Conservation (phyloP, 371 early-diverging fungal genomes). For the Mucor plumbeus region DNA sequence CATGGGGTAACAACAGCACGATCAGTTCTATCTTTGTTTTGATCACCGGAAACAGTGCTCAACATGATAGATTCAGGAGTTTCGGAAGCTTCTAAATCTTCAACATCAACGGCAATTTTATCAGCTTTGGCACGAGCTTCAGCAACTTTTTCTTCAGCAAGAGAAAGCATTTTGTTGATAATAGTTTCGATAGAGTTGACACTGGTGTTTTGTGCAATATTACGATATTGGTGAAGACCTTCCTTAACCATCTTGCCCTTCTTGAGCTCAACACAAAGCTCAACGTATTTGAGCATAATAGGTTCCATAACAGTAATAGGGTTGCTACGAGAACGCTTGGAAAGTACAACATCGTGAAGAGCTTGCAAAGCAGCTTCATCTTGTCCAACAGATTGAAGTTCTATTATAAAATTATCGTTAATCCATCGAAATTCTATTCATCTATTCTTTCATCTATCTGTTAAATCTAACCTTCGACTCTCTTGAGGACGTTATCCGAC, state of each 20-base stretch:
- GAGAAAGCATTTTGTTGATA: slow-evolving; percentile 85
- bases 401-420: slow-evolving; percentile 46
- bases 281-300: slow-evolving; percentile 91
- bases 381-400: slow-evolving; percentile 92
- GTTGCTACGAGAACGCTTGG: slow-evolving; percentile 84
- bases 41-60: slow-evolving; percentile 93
- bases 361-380: slow-evolving; percentile 85
- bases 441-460: slow-evolving; percentile 29
- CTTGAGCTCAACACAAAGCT: slow-evolving; percentile 83
- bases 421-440: slow-evolving; percentile 8
- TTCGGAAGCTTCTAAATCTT: slow-evolving; percentile 95
- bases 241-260: slow-evolving; percentile 94
- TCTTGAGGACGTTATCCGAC: slow-evolving; percentile 55
- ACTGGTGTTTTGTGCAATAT: slow-evolving; percentile 93
- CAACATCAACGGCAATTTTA: slow-evolving; percentile 84
- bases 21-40: slow-evolving; percentile 94
- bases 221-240: slow-evolving; percentile 95
- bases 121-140: slow-evolving; percentile 94
- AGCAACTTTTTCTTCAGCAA: slow-evolving; percentile 86
- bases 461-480: slow-evolving; percentile 52
- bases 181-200: slow-evolving; percentile 89
- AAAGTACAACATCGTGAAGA: slow-evolving; percentile 89
- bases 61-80: slow-evolving; percentile 96
- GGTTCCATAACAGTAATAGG: slow-evolving; percentile 86
- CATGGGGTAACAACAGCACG: slow-evolving; percentile 97